Evolutionary conservation across 305 asterid genomes (phyloP).

Genomic region (Andrographis paniculata): DNA sequence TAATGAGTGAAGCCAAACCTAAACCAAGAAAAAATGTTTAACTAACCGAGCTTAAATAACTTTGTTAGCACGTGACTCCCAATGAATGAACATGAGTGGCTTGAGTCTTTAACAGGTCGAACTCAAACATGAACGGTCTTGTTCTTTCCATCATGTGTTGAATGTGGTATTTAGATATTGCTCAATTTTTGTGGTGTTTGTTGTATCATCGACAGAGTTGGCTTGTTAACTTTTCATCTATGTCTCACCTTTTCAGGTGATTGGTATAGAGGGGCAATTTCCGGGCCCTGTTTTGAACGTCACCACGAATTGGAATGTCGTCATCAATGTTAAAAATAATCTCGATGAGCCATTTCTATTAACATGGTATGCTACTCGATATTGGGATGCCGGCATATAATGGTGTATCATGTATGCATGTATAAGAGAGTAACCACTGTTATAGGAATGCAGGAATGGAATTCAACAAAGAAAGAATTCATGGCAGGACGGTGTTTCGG

Average conservation of each 20-base stretch:
- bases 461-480: constrained; percentile 79
- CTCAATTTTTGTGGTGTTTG: neutral
- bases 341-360: constrained; percentile 85
- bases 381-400: constrained; percentile 16
- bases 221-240: constrained; percentile 16
- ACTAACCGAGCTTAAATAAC: no score
- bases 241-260: constrained; percentile 54
- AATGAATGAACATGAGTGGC: no score
- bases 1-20: no score
- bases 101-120: no score
- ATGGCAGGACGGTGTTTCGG: constrained; percentile 88
- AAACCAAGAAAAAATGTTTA: no score
- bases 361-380: constrained; percentile 53
- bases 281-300: constrained; percentile 85
- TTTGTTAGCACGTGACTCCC: no score
- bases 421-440: constrained; percentile 24
- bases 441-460: constrained; percentile 69
- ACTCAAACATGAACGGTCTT: no score
- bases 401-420: no score
- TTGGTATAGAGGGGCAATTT: constrained; percentile 76
- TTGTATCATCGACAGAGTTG: neutral
- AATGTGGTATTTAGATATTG: neutral
- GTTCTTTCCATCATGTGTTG: no score
- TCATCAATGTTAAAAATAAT: constrained; percentile 69
- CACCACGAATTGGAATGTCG: constrained; percentile 92